Evolutionary conservation across 129 eudicot genomes (phyloP).

Genomic region (Silybum marianum): DNA sequence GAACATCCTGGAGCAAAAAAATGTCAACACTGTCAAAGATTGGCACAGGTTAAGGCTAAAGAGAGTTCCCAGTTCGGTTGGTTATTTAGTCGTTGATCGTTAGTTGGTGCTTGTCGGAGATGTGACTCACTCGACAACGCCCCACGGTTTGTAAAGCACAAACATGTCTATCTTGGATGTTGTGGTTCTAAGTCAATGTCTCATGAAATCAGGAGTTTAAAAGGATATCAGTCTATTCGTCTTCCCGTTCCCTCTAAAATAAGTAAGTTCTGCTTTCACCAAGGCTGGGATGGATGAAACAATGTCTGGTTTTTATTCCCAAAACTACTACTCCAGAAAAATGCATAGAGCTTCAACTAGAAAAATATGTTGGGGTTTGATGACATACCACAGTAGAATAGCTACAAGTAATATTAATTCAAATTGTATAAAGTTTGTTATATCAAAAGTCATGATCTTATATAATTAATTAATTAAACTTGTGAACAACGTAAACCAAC

Average conservation of each 20-base stretch:
- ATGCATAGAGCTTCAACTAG: constrained; percentile 56
- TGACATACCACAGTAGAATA: no score
- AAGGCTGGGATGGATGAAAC: constrained; percentile 66
- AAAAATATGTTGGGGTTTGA: no score
- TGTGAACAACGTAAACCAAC: no score
- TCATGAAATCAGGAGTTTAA: constrained; percentile 60
- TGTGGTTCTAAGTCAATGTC: constrained; percentile 70
- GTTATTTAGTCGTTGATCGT: constrained; percentile 4
- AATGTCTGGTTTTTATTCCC: constrained; percentile 62
- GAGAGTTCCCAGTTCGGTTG: no score
- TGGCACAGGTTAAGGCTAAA: no score
- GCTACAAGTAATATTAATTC: constrained; percentile 14
- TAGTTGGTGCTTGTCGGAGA: constrained; percentile 87
- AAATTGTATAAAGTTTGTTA: constrained; percentile 16
- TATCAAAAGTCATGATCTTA: background rate
- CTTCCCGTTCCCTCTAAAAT: constrained; percentile 47
- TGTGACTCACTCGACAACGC: constrained; percentile 89
- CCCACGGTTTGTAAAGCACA: constrained; percentile 88
- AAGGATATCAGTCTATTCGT: constrained; percentile 63
- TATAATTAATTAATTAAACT: no score
- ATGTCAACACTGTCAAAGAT: no score
- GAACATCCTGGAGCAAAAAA: no score
- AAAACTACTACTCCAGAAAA: constrained; percentile 45
- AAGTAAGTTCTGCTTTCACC: constrained; percentile 72
- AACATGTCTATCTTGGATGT: constrained; percentile 91